Evolutionary conservation across 495 filamentous ascomycete genomes (phyloP).

Genomic region (Tuber borchii): DNA sequence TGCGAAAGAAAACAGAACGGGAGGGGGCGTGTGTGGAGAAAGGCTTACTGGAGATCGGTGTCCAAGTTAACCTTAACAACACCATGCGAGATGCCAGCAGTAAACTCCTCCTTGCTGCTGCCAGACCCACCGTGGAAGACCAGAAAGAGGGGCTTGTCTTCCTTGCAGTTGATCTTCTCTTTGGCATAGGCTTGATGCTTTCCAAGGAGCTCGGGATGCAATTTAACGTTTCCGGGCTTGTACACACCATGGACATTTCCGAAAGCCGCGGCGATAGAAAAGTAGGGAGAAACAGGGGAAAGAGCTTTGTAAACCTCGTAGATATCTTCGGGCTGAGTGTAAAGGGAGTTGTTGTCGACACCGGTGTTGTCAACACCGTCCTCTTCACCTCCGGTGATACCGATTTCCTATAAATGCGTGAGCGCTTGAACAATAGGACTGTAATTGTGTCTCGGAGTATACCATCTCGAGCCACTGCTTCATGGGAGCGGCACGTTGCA

Average conservation of each 20-base stretch:
- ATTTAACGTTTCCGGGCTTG: conserved; percentile 94
- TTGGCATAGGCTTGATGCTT: conserved; percentile 92
- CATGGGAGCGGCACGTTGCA: conserved; percentile 85
- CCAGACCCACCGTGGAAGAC: conserved; percentile 99
- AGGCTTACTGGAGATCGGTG: conserved; percentile 63
- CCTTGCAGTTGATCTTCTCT: conserved; percentile 58
- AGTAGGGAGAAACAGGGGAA: conserved; percentile 76
- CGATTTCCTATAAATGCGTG: conserved; percentile 59
- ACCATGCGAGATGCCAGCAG: conserved; percentile 77
- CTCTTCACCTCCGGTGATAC: conserved; percentile 92
- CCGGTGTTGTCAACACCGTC: conserved; percentile 83
- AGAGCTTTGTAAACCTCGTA: conserved; percentile 78
- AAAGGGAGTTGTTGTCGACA: conserved; percentile 91
- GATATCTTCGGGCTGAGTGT: conserved; percentile 97
- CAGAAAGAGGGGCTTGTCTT: conserved; percentile 92
- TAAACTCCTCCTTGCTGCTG: conserved; percentile 79
- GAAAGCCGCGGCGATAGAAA: conserved; percentile 96
- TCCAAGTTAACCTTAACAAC: conserved; percentile 98
- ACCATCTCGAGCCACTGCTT: conserved; percentile 99
- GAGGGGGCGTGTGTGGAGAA: not conserved
- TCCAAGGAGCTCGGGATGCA: conserved; percentile 85
- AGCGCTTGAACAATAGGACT: conserved; percentile 1
- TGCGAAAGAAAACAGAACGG: not conserved
- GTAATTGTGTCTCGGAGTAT: conserved; percentile 33
- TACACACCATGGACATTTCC: conserved; percentile 99